A percentile compares a stretch with the other conserved stretches of the same genome.
phyloP scores from a whole-genome alignment of 345 rosid genomes.

The Ceriops decandra region DNA sequence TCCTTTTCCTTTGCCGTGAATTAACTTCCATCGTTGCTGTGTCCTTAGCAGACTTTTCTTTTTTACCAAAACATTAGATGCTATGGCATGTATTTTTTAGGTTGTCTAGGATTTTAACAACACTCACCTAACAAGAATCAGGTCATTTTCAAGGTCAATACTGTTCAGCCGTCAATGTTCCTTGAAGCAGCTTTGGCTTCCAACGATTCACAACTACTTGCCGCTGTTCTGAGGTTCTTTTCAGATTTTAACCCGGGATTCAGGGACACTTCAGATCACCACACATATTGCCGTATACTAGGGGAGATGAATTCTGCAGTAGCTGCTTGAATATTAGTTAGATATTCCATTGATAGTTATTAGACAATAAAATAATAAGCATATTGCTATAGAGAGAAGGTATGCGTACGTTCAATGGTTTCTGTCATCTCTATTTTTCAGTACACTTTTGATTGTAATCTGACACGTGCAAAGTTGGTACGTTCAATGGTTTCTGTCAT shows the following conservation, averaged over 20 bases:
- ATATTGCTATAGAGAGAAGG: not conserved
- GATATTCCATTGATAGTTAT: not conserved
- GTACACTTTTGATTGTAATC: no score
- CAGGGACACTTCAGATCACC: conserved; percentile 55
- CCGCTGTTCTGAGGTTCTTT: conserved; percentile 90
- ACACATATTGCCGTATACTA: conserved; percentile 51
- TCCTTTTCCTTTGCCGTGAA: no score
- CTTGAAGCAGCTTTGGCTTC: conserved; percentile 81
- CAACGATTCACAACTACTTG: conserved; percentile 67
- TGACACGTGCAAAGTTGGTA: no score
- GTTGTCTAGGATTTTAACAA: not conserved
- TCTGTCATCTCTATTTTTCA: no score
- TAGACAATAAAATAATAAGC: not conserved
- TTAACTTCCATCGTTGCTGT: not conserved
- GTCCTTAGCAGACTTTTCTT: not conserved
- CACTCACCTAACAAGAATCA: conserved; percentile 1
- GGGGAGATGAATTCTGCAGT: conserved; percentile 49
- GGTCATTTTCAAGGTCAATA: conserved; percentile 53
- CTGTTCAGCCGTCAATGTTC: conserved; percentile 62
- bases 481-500: no score
- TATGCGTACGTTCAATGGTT: no score
- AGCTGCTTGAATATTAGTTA: conserved; percentile 10
- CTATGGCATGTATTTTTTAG: not conserved
- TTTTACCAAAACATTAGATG: not conserved
- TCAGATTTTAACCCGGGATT: conserved; percentile 75